These are phyloP conservation scores for Neurospora pannonica DNA, from an alignment of 495 filamentous ascomycete genomes.

Conservation along the genomic window DNA sequence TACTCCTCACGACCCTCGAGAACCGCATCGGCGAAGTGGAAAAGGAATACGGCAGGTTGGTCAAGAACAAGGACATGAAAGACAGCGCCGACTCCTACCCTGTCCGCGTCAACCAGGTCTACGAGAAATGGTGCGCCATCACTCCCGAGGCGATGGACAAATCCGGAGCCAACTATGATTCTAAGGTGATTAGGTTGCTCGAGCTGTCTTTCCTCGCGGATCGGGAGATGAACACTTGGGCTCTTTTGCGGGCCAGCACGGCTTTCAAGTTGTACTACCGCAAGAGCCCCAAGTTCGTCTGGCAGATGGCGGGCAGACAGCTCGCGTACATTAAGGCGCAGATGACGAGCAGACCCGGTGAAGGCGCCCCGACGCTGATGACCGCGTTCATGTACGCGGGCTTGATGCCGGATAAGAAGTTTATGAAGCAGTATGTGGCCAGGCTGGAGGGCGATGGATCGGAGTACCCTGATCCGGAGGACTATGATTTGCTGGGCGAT, in stretches of 20 bases:
- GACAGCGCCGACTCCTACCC: constrained; percentile 20
- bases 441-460: constrained; percentile 15
- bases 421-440: constrained; percentile 23
- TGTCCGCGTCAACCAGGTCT: constrained; percentile 31
- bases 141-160: constrained; percentile 17
- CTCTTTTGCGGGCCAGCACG: constrained; percentile 52
- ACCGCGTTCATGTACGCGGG: constrained; percentile 38
- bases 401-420: constrained; percentile 28
- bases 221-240: constrained; percentile 36
- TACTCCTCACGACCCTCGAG: constrained; percentile 24
- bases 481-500: constrained; percentile 3
- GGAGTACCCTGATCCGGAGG: constrained; percentile 10
- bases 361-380: constrained; percentile 13
- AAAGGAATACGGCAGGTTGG: constrained; percentile 20
- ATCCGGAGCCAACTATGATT: constrained; percentile 15
- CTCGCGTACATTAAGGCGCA: constrained; percentile 55
- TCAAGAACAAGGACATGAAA: constrained; percentile 9
- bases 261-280: constrained; percentile 40
- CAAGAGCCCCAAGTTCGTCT: constrained; percentile 36
- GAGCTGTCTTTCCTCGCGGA: constrained; percentile 30
- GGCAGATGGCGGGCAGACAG: constrained; percentile 55
- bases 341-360: constrained; percentile 4
- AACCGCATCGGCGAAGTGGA: constrained; percentile 23
- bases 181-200: constrained; percentile 23
- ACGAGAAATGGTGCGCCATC: constrained; percentile 37